Evolutionary conservation across 345 rosid species (phyloP).

Genomic region (Eutrema japonicum): DNA sequence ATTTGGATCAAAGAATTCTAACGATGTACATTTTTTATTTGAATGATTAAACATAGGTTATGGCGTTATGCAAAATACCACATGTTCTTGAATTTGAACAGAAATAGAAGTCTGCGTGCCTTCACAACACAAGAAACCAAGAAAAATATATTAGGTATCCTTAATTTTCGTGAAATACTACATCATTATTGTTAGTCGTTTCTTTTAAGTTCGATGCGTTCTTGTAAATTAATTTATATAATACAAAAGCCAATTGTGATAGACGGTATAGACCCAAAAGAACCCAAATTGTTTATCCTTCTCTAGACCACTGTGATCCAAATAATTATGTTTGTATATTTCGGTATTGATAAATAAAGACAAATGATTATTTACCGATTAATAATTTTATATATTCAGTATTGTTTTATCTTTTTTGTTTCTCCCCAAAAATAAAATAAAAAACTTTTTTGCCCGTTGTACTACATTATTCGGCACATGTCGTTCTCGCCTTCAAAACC

Average conservation of each 20-base stretch:
- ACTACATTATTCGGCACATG: constrained; percentile 29
- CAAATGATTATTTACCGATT: not conserved
- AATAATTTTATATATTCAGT: no score
- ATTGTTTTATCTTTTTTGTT: no score
- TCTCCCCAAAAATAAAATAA: no score
- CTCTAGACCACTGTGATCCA: constrained; percentile 26
- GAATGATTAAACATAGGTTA: constrained; percentile 7
- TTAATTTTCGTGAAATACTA: not conserved
- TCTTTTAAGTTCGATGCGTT: not conserved
- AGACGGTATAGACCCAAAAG: constrained; percentile 13
- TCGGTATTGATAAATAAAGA: constrained; percentile 10
- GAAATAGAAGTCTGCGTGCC: constrained; percentile 10
- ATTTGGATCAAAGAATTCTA: constrained; percentile 2
- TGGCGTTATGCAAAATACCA: not conserved
- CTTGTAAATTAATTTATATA: not conserved
- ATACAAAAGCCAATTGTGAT: constrained; percentile 1
- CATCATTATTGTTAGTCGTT: constrained; percentile 3
- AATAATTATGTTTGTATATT: not conserved
- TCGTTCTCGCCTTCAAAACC: constrained; percentile 23
- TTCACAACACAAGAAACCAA: constrained; percentile 16
- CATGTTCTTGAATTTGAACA: constrained; percentile 1
- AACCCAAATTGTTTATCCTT: constrained; percentile 24
- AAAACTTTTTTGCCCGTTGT: not conserved
- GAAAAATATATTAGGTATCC: not conserved
- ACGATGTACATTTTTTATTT: not conserved